Conservation (phyloP, 2,329 filamentous ascomycete genomes). For the Coniella vitis region DNA sequence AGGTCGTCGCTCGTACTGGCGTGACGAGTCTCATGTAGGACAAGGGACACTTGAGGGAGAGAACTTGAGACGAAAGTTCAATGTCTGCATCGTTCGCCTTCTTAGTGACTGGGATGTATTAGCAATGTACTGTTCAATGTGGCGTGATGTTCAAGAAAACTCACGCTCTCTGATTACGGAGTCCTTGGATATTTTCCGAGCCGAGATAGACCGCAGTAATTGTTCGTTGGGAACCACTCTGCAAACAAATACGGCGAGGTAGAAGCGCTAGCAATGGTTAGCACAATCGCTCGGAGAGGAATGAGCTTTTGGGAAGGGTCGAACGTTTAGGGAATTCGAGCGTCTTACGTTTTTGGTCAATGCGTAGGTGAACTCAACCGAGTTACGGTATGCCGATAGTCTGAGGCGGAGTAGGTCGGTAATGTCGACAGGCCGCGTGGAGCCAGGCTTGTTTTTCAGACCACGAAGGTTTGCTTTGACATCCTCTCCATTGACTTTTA, state of each 20-base stretch:
- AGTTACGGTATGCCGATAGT: slow-evolving; percentile 63
- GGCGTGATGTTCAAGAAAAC: slow-evolving; percentile 23
- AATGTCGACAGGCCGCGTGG: slow-evolving; percentile 88
- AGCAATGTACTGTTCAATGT: slow-evolving; percentile 18
- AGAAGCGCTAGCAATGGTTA: slow-evolving; percentile 54
- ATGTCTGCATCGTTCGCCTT: slow-evolving; percentile 85
- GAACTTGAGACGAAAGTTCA: slow-evolving; percentile 75
- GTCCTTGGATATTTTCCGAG: slow-evolving; percentile 70
- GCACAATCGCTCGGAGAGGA: not conserved
- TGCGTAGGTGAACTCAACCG: slow-evolving; percentile 82
- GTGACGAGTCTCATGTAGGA: slow-evolving; percentile 75
- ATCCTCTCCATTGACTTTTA: slow-evolving; percentile 83
- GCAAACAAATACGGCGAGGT: slow-evolving; percentile 68
- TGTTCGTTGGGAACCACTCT: slow-evolving; percentile 63
- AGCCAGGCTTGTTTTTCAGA: slow-evolving; percentile 91
- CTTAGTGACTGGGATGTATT: slow-evolving; percentile 55
- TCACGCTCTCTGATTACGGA: slow-evolving; percentile 79
- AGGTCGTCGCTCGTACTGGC: slow-evolving; percentile 72
- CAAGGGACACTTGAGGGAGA: slow-evolving; percentile 89
- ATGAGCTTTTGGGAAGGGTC: too few species aligned
- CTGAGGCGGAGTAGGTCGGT: slow-evolving; percentile 68
- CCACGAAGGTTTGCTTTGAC: slow-evolving; percentile 91
- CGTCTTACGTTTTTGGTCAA: slow-evolving; percentile 69
- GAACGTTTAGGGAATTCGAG: slow-evolving; percentile 7
- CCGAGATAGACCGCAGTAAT: slow-evolving; percentile 60